phyloP scores from a whole-genome alignment of 176 grass and related monocot genomes.

The Juncus inflexus region DNA sequence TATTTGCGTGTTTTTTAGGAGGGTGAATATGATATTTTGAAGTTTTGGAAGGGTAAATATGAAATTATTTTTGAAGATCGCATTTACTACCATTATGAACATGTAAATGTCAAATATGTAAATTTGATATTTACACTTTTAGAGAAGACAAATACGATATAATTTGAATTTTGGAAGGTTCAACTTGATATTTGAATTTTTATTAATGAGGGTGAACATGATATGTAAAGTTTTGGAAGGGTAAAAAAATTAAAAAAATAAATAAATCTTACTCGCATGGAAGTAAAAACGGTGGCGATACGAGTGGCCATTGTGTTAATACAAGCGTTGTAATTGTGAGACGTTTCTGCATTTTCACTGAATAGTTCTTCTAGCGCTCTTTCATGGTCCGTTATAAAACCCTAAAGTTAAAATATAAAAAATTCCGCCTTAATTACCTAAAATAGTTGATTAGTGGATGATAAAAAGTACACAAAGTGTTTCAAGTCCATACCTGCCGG shows the following conservation, averaged over 20 bases:
- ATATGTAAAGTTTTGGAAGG: not conserved
- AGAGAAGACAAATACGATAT: too few relatives aligned
- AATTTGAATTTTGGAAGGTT: too few relatives aligned
- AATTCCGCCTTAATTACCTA: too few relatives aligned
- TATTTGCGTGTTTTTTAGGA: too few relatives aligned
- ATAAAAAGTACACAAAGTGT: slow-evolving; percentile 4
- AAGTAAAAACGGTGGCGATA: slow-evolving; percentile 65
- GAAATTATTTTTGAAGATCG: too few relatives aligned
- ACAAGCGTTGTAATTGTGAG: slow-evolving; percentile 77
- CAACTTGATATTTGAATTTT: too few relatives aligned
- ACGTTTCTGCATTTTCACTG: slow-evolving; percentile 64
- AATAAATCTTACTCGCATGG: slow-evolving; percentile 37
- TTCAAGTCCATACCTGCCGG: slow-evolving; percentile 91
- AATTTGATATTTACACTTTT: too few relatives aligned
- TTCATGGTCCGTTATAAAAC: slow-evolving; percentile 80
- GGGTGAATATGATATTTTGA: too few relatives aligned
- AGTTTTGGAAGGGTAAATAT: too few relatives aligned
- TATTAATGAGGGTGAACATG: too few relatives aligned
- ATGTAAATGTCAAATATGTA: too few relatives aligned
- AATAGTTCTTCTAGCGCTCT: slow-evolving; percentile 85
- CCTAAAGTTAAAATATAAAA: slow-evolving; percentile 30
- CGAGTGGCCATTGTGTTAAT: slow-evolving; percentile 71
- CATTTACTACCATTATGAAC: too few relatives aligned
- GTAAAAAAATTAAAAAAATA: not conserved
- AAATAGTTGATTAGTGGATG: slow-evolving; percentile 5